Base-by-base conservation (phyloP, 495 filamentous ascomycete genomes). In the Bryoglossum gracile region DNA sequence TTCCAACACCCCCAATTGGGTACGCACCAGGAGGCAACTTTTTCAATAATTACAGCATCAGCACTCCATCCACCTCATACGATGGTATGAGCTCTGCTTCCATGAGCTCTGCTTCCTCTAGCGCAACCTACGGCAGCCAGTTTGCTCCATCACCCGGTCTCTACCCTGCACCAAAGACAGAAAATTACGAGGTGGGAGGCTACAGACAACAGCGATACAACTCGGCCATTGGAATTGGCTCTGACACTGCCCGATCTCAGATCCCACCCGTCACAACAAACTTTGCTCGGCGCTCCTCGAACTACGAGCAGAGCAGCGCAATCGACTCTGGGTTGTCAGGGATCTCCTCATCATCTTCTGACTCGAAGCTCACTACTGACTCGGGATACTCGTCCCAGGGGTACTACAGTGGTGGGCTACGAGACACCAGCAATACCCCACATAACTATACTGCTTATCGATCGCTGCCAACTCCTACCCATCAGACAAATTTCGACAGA, bases 301-400 rank as follows among this genome's bases (percentile, higher is more conserved):
- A 43, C 33, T 53, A 28, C 34, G 57, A 57, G 10, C 45, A 55
- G 10, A 16, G 22, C 4, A 49, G 30, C 14, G 47, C 57, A 0
- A 28, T 56, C 1, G 57, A 60, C 42, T 52, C 57, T 2, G 40
- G 51, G 13, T 23, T 56, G 1, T 56, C 57, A 0, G 53, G 36
- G 0, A 36, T 56, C 14, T 54, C 53, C 4, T 42, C 54, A 3
- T 19, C 24, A 19, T 55, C 57, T 4, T 19, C 28, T 0, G 54
- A 57, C 8, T 54, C 57, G 2, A 56, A 55, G 28, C 22, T 54
- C 18, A 60, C 46, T 14, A 54, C 36, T 22, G 50, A 54, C 19
- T 56, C 57, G 16, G 46, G 53, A 24, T 60, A 60, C 37, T 41
- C 53, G n/a, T 54, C 57, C 13, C 50, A 47, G 39, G 37, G 44